Percentiles rank a stretch among this genome's conserved stretches.
These are phyloP conservation scores for Calonectria hongkongensis DNA, from an alignment of 2,329 filamentous ascomycete genomes.

Conservation along the genomic window DNA sequence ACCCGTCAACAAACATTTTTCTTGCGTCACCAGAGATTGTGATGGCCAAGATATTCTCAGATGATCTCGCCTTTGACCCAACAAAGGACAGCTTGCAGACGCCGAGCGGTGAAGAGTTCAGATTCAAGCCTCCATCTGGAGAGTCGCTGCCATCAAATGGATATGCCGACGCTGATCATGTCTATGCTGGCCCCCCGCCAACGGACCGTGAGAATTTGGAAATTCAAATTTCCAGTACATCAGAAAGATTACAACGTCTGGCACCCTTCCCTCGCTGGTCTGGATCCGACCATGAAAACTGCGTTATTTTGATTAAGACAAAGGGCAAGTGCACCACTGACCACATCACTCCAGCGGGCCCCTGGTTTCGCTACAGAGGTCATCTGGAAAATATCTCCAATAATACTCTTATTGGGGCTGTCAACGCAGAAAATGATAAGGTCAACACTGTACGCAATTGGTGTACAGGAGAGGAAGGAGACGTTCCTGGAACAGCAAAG, in stretches of 20 bases:
- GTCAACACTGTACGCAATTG: constrained; percentile 7
- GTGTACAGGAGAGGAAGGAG: constrained; percentile 8
- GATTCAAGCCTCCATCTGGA: constrained; percentile 86
- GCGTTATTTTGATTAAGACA: constrained; percentile 22
- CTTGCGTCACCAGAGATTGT: constrained; percentile 93
- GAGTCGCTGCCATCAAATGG: constrained; percentile 86
- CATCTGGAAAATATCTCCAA: constrained; percentile 33
- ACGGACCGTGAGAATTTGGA: constrained; percentile 81
- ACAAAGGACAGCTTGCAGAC: constrained; percentile 93
- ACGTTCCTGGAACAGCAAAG: constrained; percentile 25
- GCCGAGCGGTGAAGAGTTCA: constrained; percentile 97
- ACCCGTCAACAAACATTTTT: constrained; percentile 95
- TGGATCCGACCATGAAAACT: constrained; percentile 19
- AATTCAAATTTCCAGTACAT: constrained; percentile 90
- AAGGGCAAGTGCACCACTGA: constrained; percentile 31
- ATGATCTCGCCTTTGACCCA: constrained; percentile 94
- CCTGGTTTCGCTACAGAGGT: constrained; percentile 26
- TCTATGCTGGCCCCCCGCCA: constrained; percentile 94
- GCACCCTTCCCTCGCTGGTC: constrained; percentile 78
- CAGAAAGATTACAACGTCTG: constrained; percentile 95
- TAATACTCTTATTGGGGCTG: constrained; percentile 34
- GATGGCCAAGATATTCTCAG: constrained; percentile 89
- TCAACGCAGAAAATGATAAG: constrained; percentile 34
- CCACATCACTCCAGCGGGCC: constrained; percentile 27
- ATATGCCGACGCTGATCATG: constrained; percentile 93